Evolutionary conservation across 169 alveolate species (phyloP).

Genomic region (Cryptosporidium xiaoi): DNA sequence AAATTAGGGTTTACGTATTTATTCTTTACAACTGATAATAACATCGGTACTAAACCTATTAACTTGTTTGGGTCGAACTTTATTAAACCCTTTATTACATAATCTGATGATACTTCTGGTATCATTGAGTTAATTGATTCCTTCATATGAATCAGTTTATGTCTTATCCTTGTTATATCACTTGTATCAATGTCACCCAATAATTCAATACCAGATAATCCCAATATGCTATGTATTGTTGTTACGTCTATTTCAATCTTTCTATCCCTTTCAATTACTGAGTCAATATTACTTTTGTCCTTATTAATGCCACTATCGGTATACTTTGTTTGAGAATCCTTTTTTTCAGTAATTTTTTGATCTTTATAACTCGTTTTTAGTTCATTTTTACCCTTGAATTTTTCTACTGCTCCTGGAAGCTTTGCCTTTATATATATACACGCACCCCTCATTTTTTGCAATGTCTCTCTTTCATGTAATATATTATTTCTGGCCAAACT

Average conservation of each 20-base stretch:
- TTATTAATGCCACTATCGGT: neutral
- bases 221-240: slow-evolving; percentile 55
- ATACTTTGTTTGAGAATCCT: neutral
- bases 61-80: slow-evolving; percentile 59
- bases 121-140: slow-evolving; percentile 49
- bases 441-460: slow-evolving; percentile 67
- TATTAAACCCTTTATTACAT: slow-evolving; percentile 50
- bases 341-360: slow-evolving; percentile 6
- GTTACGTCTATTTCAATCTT: slow-evolving; percentile 67
- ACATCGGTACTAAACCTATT: slow-evolving; percentile 63
- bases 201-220: slow-evolving; percentile 61
- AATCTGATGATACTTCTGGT: slow-evolving; percentile 30
- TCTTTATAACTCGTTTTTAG: slow-evolving; percentile 4
- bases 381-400: slow-evolving; percentile 18
- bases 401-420: slow-evolving; percentile 50
- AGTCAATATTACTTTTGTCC: slow-evolving; percentile 9
- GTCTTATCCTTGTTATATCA: slow-evolving; percentile 65
- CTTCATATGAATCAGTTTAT: slow-evolving; percentile 45
- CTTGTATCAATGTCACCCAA: slow-evolving; percentile 56
- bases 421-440: slow-evolving; percentile 69
- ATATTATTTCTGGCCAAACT: slow-evolving; percentile 38
- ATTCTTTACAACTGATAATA: slow-evolving; percentile 56
- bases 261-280: slow-evolving; percentile 32
- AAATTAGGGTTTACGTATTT: slow-evolving; percentile 57
- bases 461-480: slow-evolving; percentile 48